Conservation (phyloP, 2,329 filamentous ascomycete genomes). For the Venturia nashicola region DNA sequence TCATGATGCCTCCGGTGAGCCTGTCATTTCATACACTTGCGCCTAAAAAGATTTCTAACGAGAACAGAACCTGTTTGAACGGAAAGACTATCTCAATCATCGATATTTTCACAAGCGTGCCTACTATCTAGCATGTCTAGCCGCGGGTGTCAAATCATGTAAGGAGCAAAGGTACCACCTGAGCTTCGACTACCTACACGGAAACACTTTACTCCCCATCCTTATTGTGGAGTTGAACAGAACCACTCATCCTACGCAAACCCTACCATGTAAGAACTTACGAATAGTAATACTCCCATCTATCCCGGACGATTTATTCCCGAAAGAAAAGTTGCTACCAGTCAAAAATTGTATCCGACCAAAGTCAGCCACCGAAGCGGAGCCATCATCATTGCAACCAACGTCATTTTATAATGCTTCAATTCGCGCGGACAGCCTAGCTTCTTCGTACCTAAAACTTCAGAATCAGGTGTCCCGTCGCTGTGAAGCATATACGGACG, state of each 20-base stretch:
- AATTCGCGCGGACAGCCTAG: constrained; percentile 63
- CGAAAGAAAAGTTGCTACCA: constrained; percentile 57
- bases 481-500: constrained; percentile 65
- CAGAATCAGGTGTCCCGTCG: constrained; percentile 57
- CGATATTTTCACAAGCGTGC: constrained; percentile 91
- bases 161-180: constrained; percentile 43
- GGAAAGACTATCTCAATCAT: constrained; percentile 88
- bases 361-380: constrained; percentile 25
- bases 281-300: constrained; percentile 68
- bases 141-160: constrained; percentile 52
- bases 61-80: constrained; percentile 56
- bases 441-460: constrained; percentile 62
- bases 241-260: constrained; percentile 18
- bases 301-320: constrained; percentile 56
- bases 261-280: constrained; percentile 32
- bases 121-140: constrained; percentile 78
- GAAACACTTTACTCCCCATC: constrained; percentile 66
- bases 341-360: constrained; percentile 57
- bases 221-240: constrained; percentile 30
- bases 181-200: constrained; percentile 54
- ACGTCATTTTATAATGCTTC: constrained; percentile 87
- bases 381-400: constrained; percentile 22
- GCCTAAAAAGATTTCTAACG: constrained; percentile 3
- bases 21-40: neutral
- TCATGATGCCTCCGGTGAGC: constrained; percentile 59